Conservation (phyloP, 164 flowering plant genomes). For the Chloranthus sessilifolius region DNA sequence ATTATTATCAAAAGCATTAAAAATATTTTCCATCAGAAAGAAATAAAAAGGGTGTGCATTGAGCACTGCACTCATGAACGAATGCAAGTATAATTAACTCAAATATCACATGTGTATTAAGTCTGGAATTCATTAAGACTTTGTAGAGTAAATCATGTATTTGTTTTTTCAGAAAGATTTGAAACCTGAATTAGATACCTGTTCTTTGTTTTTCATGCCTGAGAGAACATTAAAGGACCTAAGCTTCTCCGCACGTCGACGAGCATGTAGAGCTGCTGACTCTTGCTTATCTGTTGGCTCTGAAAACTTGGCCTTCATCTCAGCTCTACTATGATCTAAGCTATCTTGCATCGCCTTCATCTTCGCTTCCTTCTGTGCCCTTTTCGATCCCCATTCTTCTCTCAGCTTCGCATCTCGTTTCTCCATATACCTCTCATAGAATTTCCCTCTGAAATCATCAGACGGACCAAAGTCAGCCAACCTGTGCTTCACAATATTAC, state of each 20-base stretch:
- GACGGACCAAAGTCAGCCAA: slow-evolving; percentile 38
- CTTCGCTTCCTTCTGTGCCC: slow-evolving; percentile 84
- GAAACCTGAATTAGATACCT: no score
- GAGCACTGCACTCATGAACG: no score
- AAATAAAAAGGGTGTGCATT: no score
- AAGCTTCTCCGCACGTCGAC: slow-evolving; percentile 62
- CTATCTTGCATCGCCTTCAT: slow-evolving; percentile 86
- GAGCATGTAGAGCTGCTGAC: slow-evolving; percentile 40
- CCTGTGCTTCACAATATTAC: slow-evolving; percentile 25
- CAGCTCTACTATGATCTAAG: slow-evolving; percentile 71
- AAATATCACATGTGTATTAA: no score
- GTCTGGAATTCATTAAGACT: no score
- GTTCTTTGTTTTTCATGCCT: slow-evolving; percentile 42
- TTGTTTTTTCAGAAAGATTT: no score
- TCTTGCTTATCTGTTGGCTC: slow-evolving; percentile 43
- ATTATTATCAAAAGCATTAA: no score
- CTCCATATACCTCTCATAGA: slow-evolving; percentile 73
- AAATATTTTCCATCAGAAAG: no score
- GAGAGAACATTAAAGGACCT: slow-evolving; percentile 52
- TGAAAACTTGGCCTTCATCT: slow-evolving; percentile 68
- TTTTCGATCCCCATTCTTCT: slow-evolving; percentile 69
- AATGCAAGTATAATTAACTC: no score
- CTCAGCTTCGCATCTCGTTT: slow-evolving; percentile 82
- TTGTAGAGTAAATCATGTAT: no score
- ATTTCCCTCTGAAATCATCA: slow-evolving; percentile 69